phyloP scores from a whole-genome alignment of 768 basidiomycete genomes.

The Candolleomyces aberdarensis region DNA sequence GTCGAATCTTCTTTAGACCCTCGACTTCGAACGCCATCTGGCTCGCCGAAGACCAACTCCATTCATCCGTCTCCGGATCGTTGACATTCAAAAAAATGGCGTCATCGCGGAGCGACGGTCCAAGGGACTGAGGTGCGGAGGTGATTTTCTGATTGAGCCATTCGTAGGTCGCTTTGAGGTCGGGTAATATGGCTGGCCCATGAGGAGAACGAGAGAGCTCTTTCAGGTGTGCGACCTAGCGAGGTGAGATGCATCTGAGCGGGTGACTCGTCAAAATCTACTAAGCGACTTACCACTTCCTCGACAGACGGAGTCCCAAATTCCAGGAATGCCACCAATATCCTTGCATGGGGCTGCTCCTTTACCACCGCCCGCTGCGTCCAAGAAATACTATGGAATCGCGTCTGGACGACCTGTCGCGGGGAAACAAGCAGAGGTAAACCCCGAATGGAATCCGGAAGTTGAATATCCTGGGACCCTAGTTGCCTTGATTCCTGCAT shows the following conservation, averaged over 20 bases:
- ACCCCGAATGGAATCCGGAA: constrained; percentile 14
- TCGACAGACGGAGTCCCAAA: constrained; percentile 36
- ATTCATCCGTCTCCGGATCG: constrained; percentile 29
- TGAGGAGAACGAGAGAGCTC: constrained; percentile 18
- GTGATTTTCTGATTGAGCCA: constrained; percentile 33
- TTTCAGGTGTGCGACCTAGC: constrained; percentile 40
- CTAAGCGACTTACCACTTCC: constrained; percentile 39
- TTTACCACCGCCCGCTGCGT: constrained; percentile 40
- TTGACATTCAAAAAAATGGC: constrained; percentile 46
- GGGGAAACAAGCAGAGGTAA: constrained; percentile 37
- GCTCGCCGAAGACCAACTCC: constrained; percentile 39
- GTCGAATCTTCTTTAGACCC: constrained; percentile 22
- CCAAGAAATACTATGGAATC: constrained; percentile 44
- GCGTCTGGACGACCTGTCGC: constrained; percentile 26
- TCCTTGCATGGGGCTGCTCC: constrained; percentile 23
- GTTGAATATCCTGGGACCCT: not conserved
- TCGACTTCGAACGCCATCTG: constrained; percentile 34
- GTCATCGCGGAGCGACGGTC: constrained; percentile 15
- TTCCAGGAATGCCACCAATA: constrained; percentile 30
- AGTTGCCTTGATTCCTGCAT: not conserved
- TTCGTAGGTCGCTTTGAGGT: constrained; percentile 40
- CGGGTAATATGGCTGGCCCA: constrained; percentile 27
- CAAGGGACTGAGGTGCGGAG: constrained; percentile 10
- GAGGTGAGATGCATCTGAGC: not conserved
- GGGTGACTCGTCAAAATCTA: not conserved